Conservation (phyloP, 768 basidiomycete genomes). For the Mycena maculata region DNA sequence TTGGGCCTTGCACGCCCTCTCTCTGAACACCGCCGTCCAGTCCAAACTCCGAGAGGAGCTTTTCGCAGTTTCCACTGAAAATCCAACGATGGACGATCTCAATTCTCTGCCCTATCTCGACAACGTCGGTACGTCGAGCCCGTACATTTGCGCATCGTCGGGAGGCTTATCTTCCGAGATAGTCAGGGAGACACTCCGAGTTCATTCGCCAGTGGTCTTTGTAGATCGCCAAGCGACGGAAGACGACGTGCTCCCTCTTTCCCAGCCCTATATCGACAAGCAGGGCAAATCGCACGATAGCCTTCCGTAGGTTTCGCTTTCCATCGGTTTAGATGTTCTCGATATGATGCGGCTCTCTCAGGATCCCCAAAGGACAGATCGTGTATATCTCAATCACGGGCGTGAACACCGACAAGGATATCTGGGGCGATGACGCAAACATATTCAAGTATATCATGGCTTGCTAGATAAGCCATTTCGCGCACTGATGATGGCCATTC, state of each 20-base stretch:
- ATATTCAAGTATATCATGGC: slow-evolving; percentile 42
- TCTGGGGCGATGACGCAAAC: slow-evolving; percentile 45
- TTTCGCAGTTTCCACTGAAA: slow-evolving; percentile 45
- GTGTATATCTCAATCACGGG: slow-evolving; percentile 45
- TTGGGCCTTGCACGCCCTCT: slow-evolving; percentile 59
- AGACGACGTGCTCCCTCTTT: slow-evolving; percentile 45
- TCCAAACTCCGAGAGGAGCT: slow-evolving; percentile 58
- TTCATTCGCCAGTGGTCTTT: slow-evolving; percentile 40
- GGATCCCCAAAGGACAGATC: slow-evolving; percentile 39
- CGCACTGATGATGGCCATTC: not conserved
- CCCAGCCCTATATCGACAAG: slow-evolving; percentile 37
- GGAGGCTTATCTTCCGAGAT: not conserved
- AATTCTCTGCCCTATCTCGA: slow-evolving; percentile 54
- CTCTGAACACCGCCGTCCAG: slow-evolving; percentile 51
- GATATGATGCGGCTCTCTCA: too few relatives aligned
- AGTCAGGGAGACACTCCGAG: slow-evolving; percentile 20
- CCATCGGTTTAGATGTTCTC: too few relatives aligned
- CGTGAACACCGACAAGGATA: slow-evolving; percentile 37
- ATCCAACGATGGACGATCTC: slow-evolving; percentile 56
- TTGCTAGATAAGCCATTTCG: not conserved
- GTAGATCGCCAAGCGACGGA: slow-evolving; percentile 39
- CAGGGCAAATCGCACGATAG: slow-evolving; percentile 37
- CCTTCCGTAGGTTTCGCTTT: not conserved
- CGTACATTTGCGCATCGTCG: too few relatives aligned
- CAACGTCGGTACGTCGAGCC: slow-evolving; percentile 31